Percentiles rank a stretch among this genome's conserved stretches.
Conservation (phyloP, 768 basidiomycete genomes). For the Tephrocybe sp. region DNA sequence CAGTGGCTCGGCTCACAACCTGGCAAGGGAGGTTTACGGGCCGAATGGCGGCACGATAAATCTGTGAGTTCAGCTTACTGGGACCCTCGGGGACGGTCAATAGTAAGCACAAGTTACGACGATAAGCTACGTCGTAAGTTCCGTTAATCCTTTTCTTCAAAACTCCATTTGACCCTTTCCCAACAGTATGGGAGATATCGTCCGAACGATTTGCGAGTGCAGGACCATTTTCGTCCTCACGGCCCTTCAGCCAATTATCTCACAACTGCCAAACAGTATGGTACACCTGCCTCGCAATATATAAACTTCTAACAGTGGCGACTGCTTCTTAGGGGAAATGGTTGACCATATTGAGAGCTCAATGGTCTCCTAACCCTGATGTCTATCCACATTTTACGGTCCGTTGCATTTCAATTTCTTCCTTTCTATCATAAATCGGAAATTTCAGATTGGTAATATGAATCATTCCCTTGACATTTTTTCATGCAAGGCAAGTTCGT, state of each 20-base stretch:
- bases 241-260: slow-evolving; percentile 57
- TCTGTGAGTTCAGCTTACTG: slow-evolving; percentile 83
- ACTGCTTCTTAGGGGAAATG: slow-evolving; percentile 63
- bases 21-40: slow-evolving; percentile 57
- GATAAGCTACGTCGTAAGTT: slow-evolving; percentile 67
- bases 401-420: too few relatives aligned
- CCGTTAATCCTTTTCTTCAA: neutral
- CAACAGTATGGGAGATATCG: slow-evolving; percentile 73
- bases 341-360: slow-evolving; percentile 73
- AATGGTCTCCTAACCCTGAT: slow-evolving; percentile 77
- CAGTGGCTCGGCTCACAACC: slow-evolving; percentile 47
- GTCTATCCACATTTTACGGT: slow-evolving; percentile 84
- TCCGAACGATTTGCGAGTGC: slow-evolving; percentile 45
- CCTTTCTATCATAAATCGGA: too few relatives aligned
- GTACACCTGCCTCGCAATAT: neutral
- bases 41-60: slow-evolving; percentile 67
- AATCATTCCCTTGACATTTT: slow-evolving; percentile 73
- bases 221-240: slow-evolving; percentile 54
- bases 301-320: neutral
- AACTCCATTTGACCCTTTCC: slow-evolving; percentile 10
- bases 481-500: slow-evolving; percentile 56
- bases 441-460: slow-evolving; percentile 68
- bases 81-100: slow-evolving; percentile 75
- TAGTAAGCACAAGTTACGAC: slow-evolving; percentile 86
- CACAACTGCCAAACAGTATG: slow-evolving; percentile 84